Evolutionary conservation across 2,329 filamentous ascomycete species (phyloP).

Genomic region (Ophiocordyceps unilateralis): DNA sequence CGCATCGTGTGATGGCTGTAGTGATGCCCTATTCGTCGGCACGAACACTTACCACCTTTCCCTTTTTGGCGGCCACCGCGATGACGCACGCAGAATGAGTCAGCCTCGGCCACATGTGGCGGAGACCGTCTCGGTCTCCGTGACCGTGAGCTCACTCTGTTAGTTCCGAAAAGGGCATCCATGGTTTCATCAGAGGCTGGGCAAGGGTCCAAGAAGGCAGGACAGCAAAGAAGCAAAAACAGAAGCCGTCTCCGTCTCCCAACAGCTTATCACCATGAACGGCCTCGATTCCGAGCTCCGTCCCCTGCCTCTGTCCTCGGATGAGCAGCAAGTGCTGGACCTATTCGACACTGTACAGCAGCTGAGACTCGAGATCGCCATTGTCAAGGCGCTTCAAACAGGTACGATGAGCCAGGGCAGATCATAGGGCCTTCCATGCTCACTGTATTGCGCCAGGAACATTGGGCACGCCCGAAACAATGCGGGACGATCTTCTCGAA

Average conservation of each 20-base stretch:
- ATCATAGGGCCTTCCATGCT: neutral
- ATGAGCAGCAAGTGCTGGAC: slow-evolving; percentile 48
- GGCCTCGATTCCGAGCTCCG: slow-evolving; percentile 15
- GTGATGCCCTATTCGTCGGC: neutral
- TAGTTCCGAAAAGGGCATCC: too few relatives aligned
- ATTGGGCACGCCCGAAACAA: slow-evolving; percentile 30
- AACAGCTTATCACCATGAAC: too few relatives aligned
- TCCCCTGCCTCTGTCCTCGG: slow-evolving; percentile 39
- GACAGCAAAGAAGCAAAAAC: too few relatives aligned
- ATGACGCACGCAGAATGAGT: neutral
- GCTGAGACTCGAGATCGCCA: slow-evolving; percentile 52
- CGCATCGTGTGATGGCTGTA: neutral
- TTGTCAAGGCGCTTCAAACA: slow-evolving; percentile 34
- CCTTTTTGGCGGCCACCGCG: neutral
- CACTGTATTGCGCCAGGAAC: slow-evolving; percentile 5
- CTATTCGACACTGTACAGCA: slow-evolving; percentile 57
- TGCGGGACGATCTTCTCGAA: slow-evolving; percentile 50
- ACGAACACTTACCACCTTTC: neutral
- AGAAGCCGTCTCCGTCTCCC: too few relatives aligned
- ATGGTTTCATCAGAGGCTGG: too few relatives aligned
- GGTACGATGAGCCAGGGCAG: slow-evolving; percentile 10
- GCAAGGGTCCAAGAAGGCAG: too few relatives aligned
- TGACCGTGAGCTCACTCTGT: too few relatives aligned
- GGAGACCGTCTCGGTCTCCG: too few relatives aligned
- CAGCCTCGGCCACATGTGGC: slow-evolving; percentile 1